Conservation (phyloP, 2,329 filamentous ascomycete species). For the Ophiocordyceps robertsii region DNA sequence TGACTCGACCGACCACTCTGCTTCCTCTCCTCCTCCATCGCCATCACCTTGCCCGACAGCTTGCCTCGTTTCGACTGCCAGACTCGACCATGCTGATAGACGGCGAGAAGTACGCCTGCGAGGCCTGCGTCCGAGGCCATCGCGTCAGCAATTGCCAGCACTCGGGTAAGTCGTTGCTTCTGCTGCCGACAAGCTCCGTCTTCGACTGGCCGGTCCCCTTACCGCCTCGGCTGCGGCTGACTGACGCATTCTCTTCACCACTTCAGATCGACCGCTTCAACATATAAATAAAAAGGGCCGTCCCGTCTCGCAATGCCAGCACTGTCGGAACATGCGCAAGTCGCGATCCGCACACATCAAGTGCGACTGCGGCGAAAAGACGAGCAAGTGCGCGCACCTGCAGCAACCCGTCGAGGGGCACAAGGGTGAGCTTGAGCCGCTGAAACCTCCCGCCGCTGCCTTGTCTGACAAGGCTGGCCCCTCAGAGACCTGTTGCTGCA, state of each 20-base stretch:
- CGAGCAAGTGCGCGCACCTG: constrained; percentile 53
- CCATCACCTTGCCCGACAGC: not conserved
- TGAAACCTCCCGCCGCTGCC: constrained; percentile 1
- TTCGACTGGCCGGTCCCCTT: too few relatives aligned
- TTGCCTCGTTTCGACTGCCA: not conserved
- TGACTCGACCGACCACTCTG: constrained; percentile 1
- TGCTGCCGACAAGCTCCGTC: constrained; percentile 1
- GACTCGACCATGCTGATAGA: constrained; percentile 59
- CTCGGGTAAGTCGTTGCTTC: constrained; percentile 51
- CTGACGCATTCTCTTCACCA: constrained; percentile 1
- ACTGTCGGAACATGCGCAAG: constrained; percentile 94
- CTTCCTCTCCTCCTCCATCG: not conserved
- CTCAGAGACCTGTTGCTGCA: constrained; percentile 55
- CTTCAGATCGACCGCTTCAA: constrained; percentile 71
- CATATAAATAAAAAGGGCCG: constrained; percentile 97
- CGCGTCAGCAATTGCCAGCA: constrained; percentile 98
- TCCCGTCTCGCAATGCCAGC: constrained; percentile 92
- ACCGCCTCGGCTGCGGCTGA: constrained; percentile 11
- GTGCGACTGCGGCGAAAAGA: constrained; percentile 94
- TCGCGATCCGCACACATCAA: constrained; percentile 88
- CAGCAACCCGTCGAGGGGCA: constrained; percentile 44
- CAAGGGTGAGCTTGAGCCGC: constrained; percentile 33
- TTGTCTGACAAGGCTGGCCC: constrained; percentile 4
- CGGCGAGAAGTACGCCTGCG: constrained; percentile 96
- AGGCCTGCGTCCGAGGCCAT: constrained; percentile 95